Base-by-base conservation (phyloP, 495 filamentous ascomycete species). In the Wilcoxina mikolae region DNA sequence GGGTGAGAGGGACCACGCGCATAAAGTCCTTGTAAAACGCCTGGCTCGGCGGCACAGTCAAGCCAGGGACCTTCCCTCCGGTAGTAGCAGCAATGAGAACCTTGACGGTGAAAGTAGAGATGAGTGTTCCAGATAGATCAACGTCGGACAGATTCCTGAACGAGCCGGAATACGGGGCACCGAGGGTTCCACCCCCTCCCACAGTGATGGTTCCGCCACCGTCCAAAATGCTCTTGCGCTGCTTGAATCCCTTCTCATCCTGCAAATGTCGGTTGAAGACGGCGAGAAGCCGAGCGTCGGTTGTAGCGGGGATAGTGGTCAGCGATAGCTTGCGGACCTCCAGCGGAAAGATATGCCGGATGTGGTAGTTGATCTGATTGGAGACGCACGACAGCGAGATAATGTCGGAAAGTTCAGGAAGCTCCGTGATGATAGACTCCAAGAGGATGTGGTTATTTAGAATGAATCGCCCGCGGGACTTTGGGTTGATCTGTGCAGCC, bases 361-460 rank as follows among this genome's bases (percentile, higher is more conserved):
- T 55, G 20, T 64, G 56, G 10, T 54, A 41, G 44, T 57, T 60
- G 23, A 63, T 51, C 29, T 64, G 56, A 35, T 53, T 56, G 15
- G 61, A 64, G 41, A 64, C 61, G 24, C 51, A 44, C 31, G 59
- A 58, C 12, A 64, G 57, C n/a, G 60, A 52, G 31, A 64, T 46
- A 50, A 64, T 60, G 49, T 64, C 61, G 23, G 53, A 51, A 23
- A 64, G 46, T 42, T 64, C 60, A 10, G 57, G 60, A 18, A 64
- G 50, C 18, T 53, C 56, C 10, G 60, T 51, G 12, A 64, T 57
- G 31, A 64, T 64, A 5, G 60, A 64, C 42, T 64, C 61, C 17
- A 64, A 51, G 29, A 64, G 59, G 12, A 64, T 56, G 25, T 57
- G 56, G 53, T 64, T 64, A 25, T 57, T 57, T 38, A 64, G 61